Conservation (phyloP, 2,329 filamentous ascomycete species). For the Microdochium trichocladiopsis region DNA sequence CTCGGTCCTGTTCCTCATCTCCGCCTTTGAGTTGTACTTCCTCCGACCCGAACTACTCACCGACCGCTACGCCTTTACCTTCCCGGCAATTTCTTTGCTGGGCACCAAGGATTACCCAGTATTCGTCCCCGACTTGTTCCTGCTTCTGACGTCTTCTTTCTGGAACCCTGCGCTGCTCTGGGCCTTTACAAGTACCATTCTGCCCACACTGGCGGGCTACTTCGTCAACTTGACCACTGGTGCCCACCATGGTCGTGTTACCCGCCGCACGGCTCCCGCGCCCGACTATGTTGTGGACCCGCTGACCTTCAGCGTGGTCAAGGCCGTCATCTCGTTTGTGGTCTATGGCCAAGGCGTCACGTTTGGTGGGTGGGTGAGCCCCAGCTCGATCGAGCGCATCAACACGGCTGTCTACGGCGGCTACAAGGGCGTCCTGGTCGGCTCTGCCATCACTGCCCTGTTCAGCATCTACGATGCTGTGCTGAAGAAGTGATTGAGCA, state of each 20-base stretch:
- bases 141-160: slow-evolving; percentile 68
- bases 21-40: slow-evolving; percentile 62
- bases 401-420: slow-evolving; percentile 63
- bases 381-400: slow-evolving; percentile 54
- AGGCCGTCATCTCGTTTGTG: slow-evolving; percentile 74
- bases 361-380: slow-evolving; percentile 54
- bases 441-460: slow-evolving; percentile 59
- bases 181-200: slow-evolving; percentile 61
- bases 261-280: slow-evolving; percentile 30
- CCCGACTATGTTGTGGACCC: slow-evolving; percentile 67
- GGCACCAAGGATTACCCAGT: slow-evolving; percentile 53
- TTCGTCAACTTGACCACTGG: slow-evolving; percentile 78
- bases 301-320: slow-evolving; percentile 82
- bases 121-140: slow-evolving; percentile 72
- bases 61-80: slow-evolving; percentile 64
- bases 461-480: slow-evolving; percentile 73
- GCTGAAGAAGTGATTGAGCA: slow-evolving; percentile 50
- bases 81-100: slow-evolving; percentile 54
- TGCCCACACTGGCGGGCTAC: slow-evolving; percentile 71
- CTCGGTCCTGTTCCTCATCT: slow-evolving; percentile 62
- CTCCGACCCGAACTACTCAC: slow-evolving; percentile 66
- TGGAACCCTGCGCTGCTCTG: slow-evolving; percentile 79
- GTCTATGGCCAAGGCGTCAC: slow-evolving; percentile 66
- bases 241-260: slow-evolving; percentile 30
- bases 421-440: slow-evolving; percentile 62